These are phyloP conservation scores for Pseudisothecium myosuroides DNA, from an alignment of 225 moss, liverwort and hornwort genomes.

Conservation along the genomic window DNA sequence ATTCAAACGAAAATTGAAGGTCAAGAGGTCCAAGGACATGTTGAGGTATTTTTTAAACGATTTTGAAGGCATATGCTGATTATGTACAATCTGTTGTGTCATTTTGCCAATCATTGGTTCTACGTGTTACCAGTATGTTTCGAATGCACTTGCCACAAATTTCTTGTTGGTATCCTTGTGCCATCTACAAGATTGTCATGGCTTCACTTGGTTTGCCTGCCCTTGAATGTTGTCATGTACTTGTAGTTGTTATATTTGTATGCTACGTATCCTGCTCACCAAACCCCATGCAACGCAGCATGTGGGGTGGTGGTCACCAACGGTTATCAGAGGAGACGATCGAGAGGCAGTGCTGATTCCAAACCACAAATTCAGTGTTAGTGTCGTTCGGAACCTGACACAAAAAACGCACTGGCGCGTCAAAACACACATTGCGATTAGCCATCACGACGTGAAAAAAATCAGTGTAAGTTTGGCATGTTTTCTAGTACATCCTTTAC, in stretches of 20 bases:
- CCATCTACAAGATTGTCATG: not conserved
- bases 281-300: slow-evolving; percentile 3
- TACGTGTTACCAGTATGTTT: not conserved
- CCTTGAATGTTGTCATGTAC: not conserved
- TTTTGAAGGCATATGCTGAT: not conserved
- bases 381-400: slow-evolving; percentile 90
- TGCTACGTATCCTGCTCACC: not conserved
- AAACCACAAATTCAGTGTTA: slow-evolving; percentile 96
- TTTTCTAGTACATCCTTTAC: not conserved
- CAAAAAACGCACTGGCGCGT: slow-evolving; percentile 99
- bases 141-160: not conserved
- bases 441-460: slow-evolving; percentile 83
- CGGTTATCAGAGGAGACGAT: slow-evolving; percentile 92
- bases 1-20: slow-evolving; percentile 99
- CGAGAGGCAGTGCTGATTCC: slow-evolving; percentile 95
- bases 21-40: slow-evolving; percentile 95
- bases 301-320: slow-evolving; percentile 99
- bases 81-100: not conserved
- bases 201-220: not conserved
- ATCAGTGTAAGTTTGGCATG: slow-evolving; percentile 47
- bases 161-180: not conserved
- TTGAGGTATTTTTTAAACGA: slow-evolving; percentile 55
- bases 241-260: not conserved
- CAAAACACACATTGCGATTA: slow-evolving; percentile 93
- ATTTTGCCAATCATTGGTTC: not conserved